Evolutionary conservation across 2,329 filamentous ascomycete species (phyloP).

Genomic region (Cladosporium sp.): DNA sequence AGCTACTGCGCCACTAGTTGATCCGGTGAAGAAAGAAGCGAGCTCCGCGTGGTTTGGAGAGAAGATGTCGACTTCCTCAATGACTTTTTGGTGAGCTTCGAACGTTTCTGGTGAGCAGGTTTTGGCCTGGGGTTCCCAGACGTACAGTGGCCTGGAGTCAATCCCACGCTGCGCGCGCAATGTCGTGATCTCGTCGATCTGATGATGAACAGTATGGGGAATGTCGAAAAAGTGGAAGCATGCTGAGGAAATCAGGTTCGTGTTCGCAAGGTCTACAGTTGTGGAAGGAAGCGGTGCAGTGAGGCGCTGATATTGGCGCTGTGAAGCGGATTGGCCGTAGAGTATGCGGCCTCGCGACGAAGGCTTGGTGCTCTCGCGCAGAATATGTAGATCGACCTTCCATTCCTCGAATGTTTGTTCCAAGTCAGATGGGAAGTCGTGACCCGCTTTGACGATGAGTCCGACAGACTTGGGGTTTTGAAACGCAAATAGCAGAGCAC

Average conservation of each 20-base stretch:
- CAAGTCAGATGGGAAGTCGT: slow-evolving; percentile 20
- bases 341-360: slow-evolving; percentile 23
- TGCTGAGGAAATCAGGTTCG: slow-evolving; percentile 7
- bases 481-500: slow-evolving; percentile 18
- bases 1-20: not conserved
- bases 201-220: slow-evolving; percentile 15
- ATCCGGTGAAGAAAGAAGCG: slow-evolving; percentile 17
- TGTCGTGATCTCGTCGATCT: slow-evolving; percentile 11
- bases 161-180: not conserved
- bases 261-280: slow-evolving; percentile 14
- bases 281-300: slow-evolving; percentile 21
- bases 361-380: slow-evolving; percentile 13
- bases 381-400: slow-evolving; percentile 18
- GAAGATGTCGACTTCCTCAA: slow-evolving; percentile 21
- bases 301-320: slow-evolving; percentile 19
- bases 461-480: slow-evolving; percentile 13
- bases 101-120: slow-evolving; percentile 21
- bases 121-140: slow-evolving; percentile 29
- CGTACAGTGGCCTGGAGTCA: slow-evolving; percentile 15
- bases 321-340: slow-evolving; percentile 15
- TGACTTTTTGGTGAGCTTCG: slow-evolving; percentile 14
- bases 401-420: slow-evolving; percentile 19
- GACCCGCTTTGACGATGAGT: slow-evolving; percentile 21
- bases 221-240: slow-evolving; percentile 27
- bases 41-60: slow-evolving; percentile 30